Base-by-base conservation (phyloP, 2,329 filamentous ascomycete genomes). In the Alternaria sp. region DNA sequence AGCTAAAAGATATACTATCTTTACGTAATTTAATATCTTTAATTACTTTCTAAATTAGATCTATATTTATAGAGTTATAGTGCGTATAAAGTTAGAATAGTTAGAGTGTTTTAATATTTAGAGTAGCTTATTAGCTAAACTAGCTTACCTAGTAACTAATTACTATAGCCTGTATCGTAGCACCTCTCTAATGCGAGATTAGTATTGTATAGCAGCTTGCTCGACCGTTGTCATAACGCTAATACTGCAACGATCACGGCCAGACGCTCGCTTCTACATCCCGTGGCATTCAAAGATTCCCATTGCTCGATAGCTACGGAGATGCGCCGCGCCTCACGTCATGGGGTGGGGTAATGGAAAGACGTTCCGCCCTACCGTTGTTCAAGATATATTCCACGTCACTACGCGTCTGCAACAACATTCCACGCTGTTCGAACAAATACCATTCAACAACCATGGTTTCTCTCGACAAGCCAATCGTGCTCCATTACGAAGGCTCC, bases 401-500 rank as follows among this genome's bases (percentile, higher is more conserved):
- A 51, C 15, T 41, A 41, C 9, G 49, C 28, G 18, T 21, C 20
- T 20, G 6, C 14, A 23, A 15, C 15, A 18, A 23, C 30, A 18
- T 8, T 25, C 5, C 14, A 41, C 37, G 37, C 37, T 41, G 37
- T 41, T 41, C 37, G 37, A 41, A 41, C 37, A 41, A 41, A 41
- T 41, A 18, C 37, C n/a, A 41, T 41, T 41, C 37, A 41, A 41
- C 37, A 41, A 41, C 37, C 0, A 75, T 76, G 73, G 37, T 69
- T 2, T 53, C 65, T 6, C 43, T 60, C 6, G 81, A 82, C 53
- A 79, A 79, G n/a, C 85, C 90, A 20, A 81, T 91, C 8, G 73
- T 92, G 1, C 92, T 90, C 76, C 89, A 91, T 77, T 92, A 92
- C 75, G 75, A 82, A 1, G 84, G 82, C 71, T 92, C 90, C 11